Percentiles rank a stretch among this genome's conserved stretches.
Conservation (phyloP, 2,329 filamentous ascomycete genomes). For the Aureobasidium melanogenum region DNA sequence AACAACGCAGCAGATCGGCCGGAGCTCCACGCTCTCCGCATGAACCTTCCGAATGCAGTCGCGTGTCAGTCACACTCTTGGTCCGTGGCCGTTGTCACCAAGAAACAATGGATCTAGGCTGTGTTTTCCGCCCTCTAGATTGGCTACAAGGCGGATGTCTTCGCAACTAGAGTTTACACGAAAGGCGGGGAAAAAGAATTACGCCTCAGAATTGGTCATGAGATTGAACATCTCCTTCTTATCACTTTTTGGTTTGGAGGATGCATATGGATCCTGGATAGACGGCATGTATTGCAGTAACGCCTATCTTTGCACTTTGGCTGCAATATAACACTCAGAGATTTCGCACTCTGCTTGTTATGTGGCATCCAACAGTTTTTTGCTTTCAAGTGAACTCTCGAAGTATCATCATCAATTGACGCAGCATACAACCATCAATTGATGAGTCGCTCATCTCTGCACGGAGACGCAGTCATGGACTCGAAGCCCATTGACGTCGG, state of each 20-base stretch:
- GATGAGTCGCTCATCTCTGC: neutral
- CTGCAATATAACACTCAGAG: neutral
- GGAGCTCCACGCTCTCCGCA: neutral
- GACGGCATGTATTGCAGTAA: conserved; percentile 7
- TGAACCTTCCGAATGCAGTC: conserved; percentile 1
- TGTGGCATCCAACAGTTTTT: neutral
- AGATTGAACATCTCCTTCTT: conserved; percentile 4
- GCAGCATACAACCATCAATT: neutral
- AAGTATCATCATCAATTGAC: neutral
- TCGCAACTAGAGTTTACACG: neutral
- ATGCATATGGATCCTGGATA: neutral
- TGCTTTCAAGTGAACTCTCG: neutral
- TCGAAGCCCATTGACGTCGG: neutral
- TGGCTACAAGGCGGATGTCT: neutral
- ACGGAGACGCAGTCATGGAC: neutral
- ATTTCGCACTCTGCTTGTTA: neutral
- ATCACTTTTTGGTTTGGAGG: neutral
- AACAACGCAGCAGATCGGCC: neutral
- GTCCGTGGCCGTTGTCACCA: conserved; percentile 2
- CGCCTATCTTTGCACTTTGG: conserved; percentile 1
- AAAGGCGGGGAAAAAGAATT: conserved; percentile 1
- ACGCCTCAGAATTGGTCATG: conserved; percentile 9
- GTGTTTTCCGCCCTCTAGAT: neutral
- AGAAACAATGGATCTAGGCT: neutral
- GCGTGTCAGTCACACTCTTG: neutral